Evolutionary conservation across 306 rosid species (phyloP), one percentile per base, ranked within the genome.

Genomic region (Cucurbita pepo): DNA sequence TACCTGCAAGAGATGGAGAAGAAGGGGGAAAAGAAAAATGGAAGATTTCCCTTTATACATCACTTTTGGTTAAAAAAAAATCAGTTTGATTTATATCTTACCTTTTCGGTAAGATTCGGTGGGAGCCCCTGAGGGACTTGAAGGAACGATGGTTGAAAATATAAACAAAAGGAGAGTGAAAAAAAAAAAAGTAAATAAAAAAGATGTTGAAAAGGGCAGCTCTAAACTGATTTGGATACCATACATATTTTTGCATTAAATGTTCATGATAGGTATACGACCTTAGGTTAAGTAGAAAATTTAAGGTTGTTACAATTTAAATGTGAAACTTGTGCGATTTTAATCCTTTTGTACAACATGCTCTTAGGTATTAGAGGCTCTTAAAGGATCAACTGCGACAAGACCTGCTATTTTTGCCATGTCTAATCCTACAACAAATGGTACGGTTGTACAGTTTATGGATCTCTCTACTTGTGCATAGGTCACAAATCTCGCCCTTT

Each of bases 351-450:
- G 0, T 65, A 65, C 53, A 57, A 55, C 55, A n/a, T 11, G 75
- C 14, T 57, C 77, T 73, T 77, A 95, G 99, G 97, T 95, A 37
- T 75, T 95, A 74, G 99, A 91, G 76, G 96, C 99, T 73, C 88
- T 95, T 58, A 95, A 86, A 84, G 86, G 70, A 78, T 91, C 99
- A 75, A 95, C 99, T n/a, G 89, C 99, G 57, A 91, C 96, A 12
- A 95, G 96, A 76, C 96, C 99, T 12, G 99, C 99, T 74, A 86
- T 95, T 52, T 95, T 95, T 88, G 96, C 99, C 57, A 95, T 95
- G 99, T 95, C 99, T 78, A 95, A 95, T 79, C 99, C 99, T 54
- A 95, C 99, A 75, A 95, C 83, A 44, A 95, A 89, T 80, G 99
- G 99, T 95, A 76, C 37, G n/a, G 5, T 11, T 41, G 52, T 19